A percentile compares a stretch with the other conserved stretches of the same genome.
These are phyloP conservation scores for Verticillium alfalfae DNA, from an alignment of 2,329 filamentous ascomycete species.

Conservation along the genomic window DNA sequence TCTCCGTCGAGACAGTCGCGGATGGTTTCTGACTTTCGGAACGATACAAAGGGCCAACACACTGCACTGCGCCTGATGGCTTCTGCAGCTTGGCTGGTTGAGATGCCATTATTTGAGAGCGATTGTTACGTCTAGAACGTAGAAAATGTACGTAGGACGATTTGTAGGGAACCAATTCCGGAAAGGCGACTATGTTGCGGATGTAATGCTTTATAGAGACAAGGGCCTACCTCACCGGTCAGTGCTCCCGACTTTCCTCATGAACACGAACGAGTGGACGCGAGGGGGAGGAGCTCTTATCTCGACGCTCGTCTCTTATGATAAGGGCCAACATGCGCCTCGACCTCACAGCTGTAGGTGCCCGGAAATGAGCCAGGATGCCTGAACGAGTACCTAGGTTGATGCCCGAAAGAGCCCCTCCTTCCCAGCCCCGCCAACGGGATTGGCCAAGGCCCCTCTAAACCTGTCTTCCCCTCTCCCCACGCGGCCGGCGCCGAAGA, in stretches of 20 bases:
- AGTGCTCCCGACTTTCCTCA: background rate
- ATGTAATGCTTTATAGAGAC: background rate
- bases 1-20: constrained; percentile 80
- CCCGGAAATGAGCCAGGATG: too few relatives aligned
- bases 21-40: constrained; percentile 72
- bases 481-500: too few relatives aligned
- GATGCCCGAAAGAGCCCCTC: too few relatives aligned
- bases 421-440: too few relatives aligned
- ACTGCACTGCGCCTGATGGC: constrained; percentile 40
- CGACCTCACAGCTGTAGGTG: too few relatives aligned
- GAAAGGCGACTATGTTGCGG: background rate
- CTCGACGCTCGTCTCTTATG: background rate
- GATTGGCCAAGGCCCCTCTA: too few relatives aligned
- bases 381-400: too few relatives aligned
- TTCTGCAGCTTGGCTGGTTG: constrained; percentile 4
- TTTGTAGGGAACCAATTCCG: background rate
- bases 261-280: background rate
- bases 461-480: too few relatives aligned
- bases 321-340: background rate
- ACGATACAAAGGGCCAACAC: constrained; percentile 75
- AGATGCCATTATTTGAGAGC: background rate
- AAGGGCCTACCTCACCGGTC: background rate
- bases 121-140: background rate
- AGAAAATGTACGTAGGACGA: background rate
- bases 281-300: background rate